Conservation (phyloP, 192 early-diverging fungal genomes). For the Allomyces javanicus region DNA sequence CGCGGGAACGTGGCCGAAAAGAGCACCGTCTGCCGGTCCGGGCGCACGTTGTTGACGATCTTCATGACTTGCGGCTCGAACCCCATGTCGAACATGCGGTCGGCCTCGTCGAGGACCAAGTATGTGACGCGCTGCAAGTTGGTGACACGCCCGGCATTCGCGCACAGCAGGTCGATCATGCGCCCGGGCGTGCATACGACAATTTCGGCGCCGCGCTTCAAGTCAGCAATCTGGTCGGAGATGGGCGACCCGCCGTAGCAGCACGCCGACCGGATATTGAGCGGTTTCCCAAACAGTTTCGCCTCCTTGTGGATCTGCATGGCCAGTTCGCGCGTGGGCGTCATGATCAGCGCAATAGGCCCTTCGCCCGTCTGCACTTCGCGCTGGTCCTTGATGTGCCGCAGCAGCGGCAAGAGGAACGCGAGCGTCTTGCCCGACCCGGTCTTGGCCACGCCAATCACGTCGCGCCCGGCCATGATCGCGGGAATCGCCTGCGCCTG, state of each 20-base stretch:
- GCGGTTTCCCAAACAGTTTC: constrained; percentile 65
- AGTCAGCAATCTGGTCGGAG: constrained; percentile 69
- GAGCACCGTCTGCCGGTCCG: constrained; percentile 65
- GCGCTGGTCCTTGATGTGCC: constrained; percentile 80
- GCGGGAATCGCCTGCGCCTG: constrained; percentile 92
- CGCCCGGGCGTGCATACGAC: constrained; percentile 82
- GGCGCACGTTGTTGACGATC: constrained; percentile 79
- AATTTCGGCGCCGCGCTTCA: constrained; percentile 79
- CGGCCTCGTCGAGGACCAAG: constrained; percentile 90
- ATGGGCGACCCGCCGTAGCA: constrained; percentile 75
- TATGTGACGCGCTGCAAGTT: constrained; percentile 78
- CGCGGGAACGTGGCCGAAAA: constrained; percentile 93
- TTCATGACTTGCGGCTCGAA: constrained; percentile 96
- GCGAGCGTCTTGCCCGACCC: constrained; percentile 86
- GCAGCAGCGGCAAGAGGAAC: constrained; percentile 85
- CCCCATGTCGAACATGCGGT: constrained; percentile 97
- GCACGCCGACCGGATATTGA: constrained; percentile 75
- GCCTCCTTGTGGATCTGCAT: constrained; percentile 86
- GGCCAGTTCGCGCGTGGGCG: constrained; percentile 79
- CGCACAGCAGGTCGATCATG: constrained; percentile 70
- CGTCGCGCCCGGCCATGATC: constrained; percentile 81
- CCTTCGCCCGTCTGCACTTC: constrained; percentile 58
- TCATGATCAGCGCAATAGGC: constrained; percentile 73
- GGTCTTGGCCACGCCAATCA: constrained; percentile 89
- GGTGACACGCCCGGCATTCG: constrained; percentile 70